Evolutionary conservation across 331 rosid species (phyloP).

Genomic region (Pyrus hybrid): DNA sequence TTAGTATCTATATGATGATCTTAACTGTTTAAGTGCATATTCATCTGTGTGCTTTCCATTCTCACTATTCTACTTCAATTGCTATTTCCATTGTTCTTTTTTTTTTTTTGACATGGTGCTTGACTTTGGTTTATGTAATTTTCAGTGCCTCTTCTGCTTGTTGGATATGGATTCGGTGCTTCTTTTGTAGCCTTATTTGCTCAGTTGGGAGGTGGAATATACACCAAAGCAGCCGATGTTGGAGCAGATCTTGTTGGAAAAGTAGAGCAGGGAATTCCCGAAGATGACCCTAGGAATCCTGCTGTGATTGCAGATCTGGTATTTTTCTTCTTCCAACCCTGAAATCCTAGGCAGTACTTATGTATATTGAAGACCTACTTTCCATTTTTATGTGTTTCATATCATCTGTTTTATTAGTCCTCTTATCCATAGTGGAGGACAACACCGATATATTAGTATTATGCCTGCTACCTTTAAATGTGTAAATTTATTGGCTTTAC

Average conservation of each 20-base stretch:
- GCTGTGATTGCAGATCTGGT: conserved; percentile 99
- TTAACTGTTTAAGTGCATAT: not conserved
- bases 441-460: not conserved
- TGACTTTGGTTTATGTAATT: conserved; percentile 21
- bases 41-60: not conserved
- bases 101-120: conserved; percentile 7
- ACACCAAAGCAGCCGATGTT: conserved; percentile 97
- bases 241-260: conserved; percentile 99
- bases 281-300: conserved; percentile 99
- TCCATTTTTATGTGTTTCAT: not conserved
- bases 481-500: conserved; percentile 6
- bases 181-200: conserved; percentile 98
- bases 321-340: conserved; percentile 17
- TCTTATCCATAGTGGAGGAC: not conserved
- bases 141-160: conserved; percentile 99
- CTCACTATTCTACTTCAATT: not conserved
- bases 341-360: not conserved
- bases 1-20: not conserved
- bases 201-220: conserved; percentile 99
- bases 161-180: conserved; percentile 99
- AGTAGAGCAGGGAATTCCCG: conserved; percentile 99
- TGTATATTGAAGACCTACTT: not conserved
- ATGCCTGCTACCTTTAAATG: not conserved
- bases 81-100: not conserved
- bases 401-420: not conserved